Evolutionary conservation across 106 monocot genomes (phyloP).

Genomic region (Iris macrosiphon): DNA sequence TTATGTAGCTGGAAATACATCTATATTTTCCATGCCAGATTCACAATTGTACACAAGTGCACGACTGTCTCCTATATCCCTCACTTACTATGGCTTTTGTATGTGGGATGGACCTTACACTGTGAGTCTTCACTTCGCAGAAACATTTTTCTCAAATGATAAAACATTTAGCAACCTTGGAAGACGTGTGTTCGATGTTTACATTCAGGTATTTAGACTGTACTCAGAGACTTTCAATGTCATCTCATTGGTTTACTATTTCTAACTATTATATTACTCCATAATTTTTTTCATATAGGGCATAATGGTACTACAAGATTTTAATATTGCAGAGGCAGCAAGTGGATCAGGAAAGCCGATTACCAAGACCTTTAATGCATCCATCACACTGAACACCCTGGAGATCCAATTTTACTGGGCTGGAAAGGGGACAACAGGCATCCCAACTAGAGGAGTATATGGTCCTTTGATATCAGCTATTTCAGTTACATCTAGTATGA

Average conservation of each 20-base stretch:
- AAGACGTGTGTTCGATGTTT: conserved; percentile 62
- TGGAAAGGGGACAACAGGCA: conserved; percentile 65
- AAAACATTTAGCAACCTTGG: conserved; percentile 53
- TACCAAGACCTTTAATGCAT: conserved; percentile 38
- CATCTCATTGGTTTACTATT: not conserved
- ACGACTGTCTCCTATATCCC: conserved; percentile 28
- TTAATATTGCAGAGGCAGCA: conserved; percentile 53
- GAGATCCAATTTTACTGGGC: conserved; percentile 78
- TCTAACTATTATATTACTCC: too few relatives aligned
- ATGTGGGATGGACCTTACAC: conserved; percentile 25
- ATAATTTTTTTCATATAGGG: conserved; percentile 33
- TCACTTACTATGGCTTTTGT: conserved; percentile 25
- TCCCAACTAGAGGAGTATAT: conserved; percentile 66
- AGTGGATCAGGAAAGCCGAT: conserved; percentile 44
- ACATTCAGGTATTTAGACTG: conserved; percentile 48
- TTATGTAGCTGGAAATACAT: conserved; percentile 56
- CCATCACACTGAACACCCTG: conserved; percentile 38
- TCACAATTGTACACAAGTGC: conserved; percentile 19
- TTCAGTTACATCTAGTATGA: conserved; percentile 60
- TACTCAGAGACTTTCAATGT: not conserved
- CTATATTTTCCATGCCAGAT: conserved; percentile 23
- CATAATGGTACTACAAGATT: conserved; percentile 55
- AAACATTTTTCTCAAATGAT: conserved; percentile 51
- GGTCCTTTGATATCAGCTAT: conserved; percentile 83
- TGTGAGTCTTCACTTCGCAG: conserved; percentile 36